phyloP scores from a whole-genome alignment of 2,329 filamentous ascomycete genomes.

The Arthrobotrys musiformis region DNA sequence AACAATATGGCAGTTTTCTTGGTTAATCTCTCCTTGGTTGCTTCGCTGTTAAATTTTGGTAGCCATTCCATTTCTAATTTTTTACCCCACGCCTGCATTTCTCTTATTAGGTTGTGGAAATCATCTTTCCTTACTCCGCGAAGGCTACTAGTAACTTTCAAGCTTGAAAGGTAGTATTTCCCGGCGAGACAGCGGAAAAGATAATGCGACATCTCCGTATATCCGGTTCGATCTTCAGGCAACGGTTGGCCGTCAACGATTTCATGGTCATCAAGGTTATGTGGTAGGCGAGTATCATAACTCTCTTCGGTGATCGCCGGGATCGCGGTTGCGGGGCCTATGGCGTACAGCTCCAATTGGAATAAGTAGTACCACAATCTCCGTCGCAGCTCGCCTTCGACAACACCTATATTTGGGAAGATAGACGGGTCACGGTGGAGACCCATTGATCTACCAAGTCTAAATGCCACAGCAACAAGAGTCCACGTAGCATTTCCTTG shows the following conservation, averaged over 20 bases:
- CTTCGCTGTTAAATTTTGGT: conserved; percentile 47
- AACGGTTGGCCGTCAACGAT: conserved; percentile 50
- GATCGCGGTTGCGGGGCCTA: conserved; percentile 47
- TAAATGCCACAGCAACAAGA: conserved; percentile 44
- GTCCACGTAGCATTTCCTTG: conserved; percentile 48
- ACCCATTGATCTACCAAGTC: conserved; percentile 50
- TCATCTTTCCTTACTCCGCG: conserved; percentile 42
- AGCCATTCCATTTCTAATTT: conserved; percentile 51
- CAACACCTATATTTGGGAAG: conserved; percentile 44
- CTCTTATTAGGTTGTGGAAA: conserved; percentile 44
- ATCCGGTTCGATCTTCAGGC: conserved; percentile 36
- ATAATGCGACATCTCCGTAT: conserved; percentile 55
- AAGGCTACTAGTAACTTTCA: conserved; percentile 50
- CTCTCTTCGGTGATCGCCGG: conserved; percentile 52
- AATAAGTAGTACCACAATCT: conserved; percentile 54
- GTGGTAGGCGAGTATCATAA: conserved; percentile 42
- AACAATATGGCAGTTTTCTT: conserved; percentile 53
- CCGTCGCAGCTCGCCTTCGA: conserved; percentile 48
- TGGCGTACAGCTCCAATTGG: conserved; percentile 49
- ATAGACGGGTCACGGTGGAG: conserved; percentile 53
- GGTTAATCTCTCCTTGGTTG: conserved; percentile 39
- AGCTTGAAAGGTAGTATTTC: conserved; percentile 52
- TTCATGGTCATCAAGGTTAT: conserved; percentile 48
- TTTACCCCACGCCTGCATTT: conserved; percentile 54
- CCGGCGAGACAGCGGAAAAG: conserved; percentile 52